phyloP scores from a whole-genome alignment of 495 filamentous ascomycete species.

The Thozetella sp. region DNA sequence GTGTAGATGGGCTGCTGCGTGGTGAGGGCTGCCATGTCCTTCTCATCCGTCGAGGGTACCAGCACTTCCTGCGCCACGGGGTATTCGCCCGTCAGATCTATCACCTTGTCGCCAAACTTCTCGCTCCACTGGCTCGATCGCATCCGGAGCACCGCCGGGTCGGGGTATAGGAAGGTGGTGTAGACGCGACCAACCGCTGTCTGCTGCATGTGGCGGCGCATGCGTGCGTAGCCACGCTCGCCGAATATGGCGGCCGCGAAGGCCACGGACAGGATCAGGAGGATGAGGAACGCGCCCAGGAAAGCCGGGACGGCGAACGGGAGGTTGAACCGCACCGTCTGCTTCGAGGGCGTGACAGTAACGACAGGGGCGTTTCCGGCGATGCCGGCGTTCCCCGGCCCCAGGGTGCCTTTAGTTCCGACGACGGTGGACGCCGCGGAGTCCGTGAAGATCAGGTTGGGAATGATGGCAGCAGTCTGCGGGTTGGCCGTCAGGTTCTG shows the following conservation, averaged over 20 bases:
- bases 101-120: slow-evolving; percentile 7
- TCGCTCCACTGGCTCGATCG: slow-evolving; percentile 8
- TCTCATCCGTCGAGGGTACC: background rate
- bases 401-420: slow-evolving; percentile 20
- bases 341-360: slow-evolving; percentile 20
- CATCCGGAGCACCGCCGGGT: slow-evolving; percentile 2
- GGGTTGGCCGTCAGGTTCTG: slow-evolving; percentile 23
- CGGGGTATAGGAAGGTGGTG: slow-evolving; percentile 21
- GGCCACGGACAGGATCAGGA: slow-evolving; percentile 8
- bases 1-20: background rate
- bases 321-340: slow-evolving; percentile 26
- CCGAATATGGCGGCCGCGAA: slow-evolving; percentile 12
- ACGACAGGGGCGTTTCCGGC: slow-evolving; percentile 7
- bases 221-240: slow-evolving; percentile 1
- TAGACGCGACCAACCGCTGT: slow-evolving; percentile 23
- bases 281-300: slow-evolving; percentile 9
- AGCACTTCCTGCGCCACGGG: background rate
- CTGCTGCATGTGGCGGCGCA: slow-evolving; percentile 15
- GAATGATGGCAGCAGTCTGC: slow-evolving; percentile 20
- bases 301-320: slow-evolving; percentile 36
- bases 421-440: slow-evolving; percentile 32
- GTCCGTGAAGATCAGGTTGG: slow-evolving; percentile 45
- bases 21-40: background rate
- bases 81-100: background rate
- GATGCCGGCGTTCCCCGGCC: slow-evolving; percentile 1